Conservation (phyloP, 305 asterid genomes). For the Fraxinus dipetala region DNA sequence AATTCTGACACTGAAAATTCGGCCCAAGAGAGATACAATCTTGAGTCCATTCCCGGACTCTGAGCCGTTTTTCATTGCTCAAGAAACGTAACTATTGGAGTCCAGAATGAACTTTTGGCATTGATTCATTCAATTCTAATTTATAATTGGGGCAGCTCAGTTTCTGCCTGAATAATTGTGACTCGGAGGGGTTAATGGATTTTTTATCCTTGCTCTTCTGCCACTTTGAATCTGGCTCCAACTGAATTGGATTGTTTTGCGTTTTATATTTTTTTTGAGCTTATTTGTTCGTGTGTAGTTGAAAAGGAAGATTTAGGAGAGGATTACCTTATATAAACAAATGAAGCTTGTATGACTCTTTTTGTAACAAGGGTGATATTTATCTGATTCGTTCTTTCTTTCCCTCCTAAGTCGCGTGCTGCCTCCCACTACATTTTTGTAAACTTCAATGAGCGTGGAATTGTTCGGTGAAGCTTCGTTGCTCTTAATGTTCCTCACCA, state of each 20-base stretch:
- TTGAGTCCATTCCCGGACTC: conserved; percentile 94
- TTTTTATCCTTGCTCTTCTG: conserved; percentile 16
- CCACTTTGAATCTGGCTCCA: background rate
- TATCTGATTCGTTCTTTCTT: background rate
- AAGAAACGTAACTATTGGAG: conserved; percentile 16
- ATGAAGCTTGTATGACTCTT: conserved; percentile 2
- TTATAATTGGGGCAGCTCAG: conserved; percentile 24
- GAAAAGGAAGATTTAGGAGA: background rate
- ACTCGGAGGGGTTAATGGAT: conserved; percentile 20
- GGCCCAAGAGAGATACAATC: conserved; percentile 69
- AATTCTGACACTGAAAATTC: conserved; percentile 48
- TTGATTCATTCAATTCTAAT: conserved; percentile 29
- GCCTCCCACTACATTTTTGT: background rate
- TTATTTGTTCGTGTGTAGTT: conserved; percentile 4
- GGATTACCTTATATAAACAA: conserved; percentile 19
- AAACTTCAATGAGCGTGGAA: background rate
- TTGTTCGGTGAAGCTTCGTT: background rate
- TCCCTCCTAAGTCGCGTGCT: background rate
- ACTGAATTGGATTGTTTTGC: background rate
- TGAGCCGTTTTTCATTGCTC: conserved; percentile 55
- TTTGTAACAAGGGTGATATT: background rate
- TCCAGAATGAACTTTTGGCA: conserved; percentile 19
- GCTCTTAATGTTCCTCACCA: background rate
- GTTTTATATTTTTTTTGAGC: background rate
- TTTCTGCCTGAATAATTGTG: conserved; percentile 19